phyloP scores from a whole-genome alignment of 768 basidiomycete genomes.

The Phaeotremella skinneri region DNA sequence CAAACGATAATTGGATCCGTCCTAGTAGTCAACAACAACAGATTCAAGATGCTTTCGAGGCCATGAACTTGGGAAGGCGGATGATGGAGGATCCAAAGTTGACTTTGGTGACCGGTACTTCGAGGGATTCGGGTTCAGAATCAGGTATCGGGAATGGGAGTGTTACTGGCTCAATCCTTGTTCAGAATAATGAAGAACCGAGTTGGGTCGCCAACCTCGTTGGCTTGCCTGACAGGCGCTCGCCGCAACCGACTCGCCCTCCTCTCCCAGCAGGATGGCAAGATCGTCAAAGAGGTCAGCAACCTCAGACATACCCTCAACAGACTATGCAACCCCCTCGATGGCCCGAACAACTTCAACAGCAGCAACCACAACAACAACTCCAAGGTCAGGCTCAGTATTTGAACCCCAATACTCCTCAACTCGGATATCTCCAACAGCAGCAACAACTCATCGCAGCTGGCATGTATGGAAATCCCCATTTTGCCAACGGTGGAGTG shows the following conservation, averaged over 20 bases:
- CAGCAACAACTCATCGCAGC: constrained; percentile 18
- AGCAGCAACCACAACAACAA: constrained; percentile 18
- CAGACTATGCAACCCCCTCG: constrained; percentile 6
- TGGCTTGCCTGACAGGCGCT: constrained; percentile 20
- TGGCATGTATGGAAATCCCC: constrained; percentile 1
- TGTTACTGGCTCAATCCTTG: constrained; percentile 4
- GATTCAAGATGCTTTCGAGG: constrained; percentile 45
- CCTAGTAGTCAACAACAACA: constrained; percentile 27
- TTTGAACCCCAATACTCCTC: not conserved
- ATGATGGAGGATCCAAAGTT: constrained; percentile 28
- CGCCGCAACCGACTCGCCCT: constrained; percentile 19
- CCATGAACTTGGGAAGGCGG: constrained; percentile 40
- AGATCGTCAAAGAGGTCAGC: constrained; percentile 1
- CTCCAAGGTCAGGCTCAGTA: constrained; percentile 1
- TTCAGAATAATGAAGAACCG: constrained; percentile 31
- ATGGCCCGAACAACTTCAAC: constrained; percentile 5
- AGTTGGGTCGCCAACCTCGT: constrained; percentile 44
- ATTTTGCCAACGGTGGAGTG: not conserved
- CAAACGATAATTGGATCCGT: constrained; percentile 37
- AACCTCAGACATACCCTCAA: not conserved
- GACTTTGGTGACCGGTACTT: constrained; percentile 12
- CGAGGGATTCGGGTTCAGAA: no score
- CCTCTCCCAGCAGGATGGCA: constrained; percentile 15
- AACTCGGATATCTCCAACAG: constrained; percentile 15
- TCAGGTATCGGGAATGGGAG: not conserved